phyloP scores from a whole-genome alignment of 2,329 filamentous ascomycete genomes.

The Elsinoe australis region DNA sequence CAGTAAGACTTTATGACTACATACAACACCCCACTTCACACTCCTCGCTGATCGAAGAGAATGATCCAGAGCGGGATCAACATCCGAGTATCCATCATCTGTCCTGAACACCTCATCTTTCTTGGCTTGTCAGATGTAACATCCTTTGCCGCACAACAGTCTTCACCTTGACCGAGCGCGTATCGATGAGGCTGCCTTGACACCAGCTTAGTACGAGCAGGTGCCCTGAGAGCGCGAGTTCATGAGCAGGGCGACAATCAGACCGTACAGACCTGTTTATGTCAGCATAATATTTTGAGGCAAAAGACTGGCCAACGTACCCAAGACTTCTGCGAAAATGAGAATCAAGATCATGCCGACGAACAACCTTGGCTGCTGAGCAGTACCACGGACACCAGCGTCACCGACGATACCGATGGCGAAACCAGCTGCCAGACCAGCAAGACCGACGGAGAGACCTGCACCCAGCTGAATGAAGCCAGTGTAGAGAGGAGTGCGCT shows the following conservation, averaged over 20 bases:
- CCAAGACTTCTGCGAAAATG: slow-evolving; percentile 99
- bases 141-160: slow-evolving; percentile 3
- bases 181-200: slow-evolving; percentile 17
- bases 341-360: slow-evolving; percentile 98
- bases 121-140: neutral
- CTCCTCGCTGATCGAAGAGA: neutral
- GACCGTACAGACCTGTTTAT: slow-evolving; percentile 80
- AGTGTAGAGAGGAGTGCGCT: slow-evolving; percentile 42
- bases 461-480: slow-evolving; percentile 48
- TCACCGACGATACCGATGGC: slow-evolving; percentile 58
- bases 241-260: slow-evolving; percentile 98
- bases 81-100: neutral
- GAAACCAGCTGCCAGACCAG: slow-evolving; percentile 37
- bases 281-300: slow-evolving; percentile 7
- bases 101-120: neutral
- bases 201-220: slow-evolving; percentile 48
- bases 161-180: slow-evolving; percentile 16
- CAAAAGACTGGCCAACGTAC: slow-evolving; percentile 45
- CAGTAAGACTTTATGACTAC: slow-evolving; percentile 13
- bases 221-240: slow-evolving; percentile 76
- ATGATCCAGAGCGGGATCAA: neutral
- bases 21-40: slow-evolving; percentile 6
- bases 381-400: slow-evolving; percentile 78
- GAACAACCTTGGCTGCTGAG: slow-evolving; percentile 77
- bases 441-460: slow-evolving; percentile 42